Evolutionary conservation across 768 basidiomycete species (phyloP), one percentile per base, ranked within the genome.

Genomic region (Russula griseocarnosa): DNA sequence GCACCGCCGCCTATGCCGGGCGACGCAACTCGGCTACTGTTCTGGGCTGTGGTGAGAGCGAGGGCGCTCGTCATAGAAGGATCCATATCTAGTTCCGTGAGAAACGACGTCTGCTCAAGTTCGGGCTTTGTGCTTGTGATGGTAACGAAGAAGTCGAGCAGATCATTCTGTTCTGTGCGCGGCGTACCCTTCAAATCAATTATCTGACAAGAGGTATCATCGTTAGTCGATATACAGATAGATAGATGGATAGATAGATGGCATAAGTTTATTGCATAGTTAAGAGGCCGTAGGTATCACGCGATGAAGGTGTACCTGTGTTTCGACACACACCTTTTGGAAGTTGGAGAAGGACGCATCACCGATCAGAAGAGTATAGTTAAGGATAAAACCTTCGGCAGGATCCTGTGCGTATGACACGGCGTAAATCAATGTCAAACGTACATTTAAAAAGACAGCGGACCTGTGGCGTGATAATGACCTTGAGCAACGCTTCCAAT

Each of bases 311-410:
- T 52, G 44, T 28, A 53, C 28, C 34, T 13, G 24, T 13, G 22
- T 58, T 20, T 34, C 16, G 13, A 51, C n/a, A 36, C 75, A 44
- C 38, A 89, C 94, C 85, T 99, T 99, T 79, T 98, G 97, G 79
- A 99, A 99, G 75, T 98, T 98, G 34, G 88, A 89, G 75, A 95
- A 95, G 2, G 94, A 95, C 6, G 90, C 87, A 75, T 98, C 96
- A 26, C 92, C 92, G 66, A 99, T 91, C 61, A 98, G 81, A 28
- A 98, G 81, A 9, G 92, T 94, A 72, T 98, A 99, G 71, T 98
- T 98, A 60, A 94, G 81, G 65, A 98, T 92, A 71, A 99, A 98
- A 3, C 90, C 92, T 73, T 96, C 94, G 1, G 92, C 79, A 18
- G 96, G 94, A 70, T 95, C 92, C 88, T 96, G 58, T 6, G 38